A percentile compares a stretch with the other conserved stretches of the same genome.
Conservation (phyloP, 805 yeast species). For the Candida patagonica region DNA sequence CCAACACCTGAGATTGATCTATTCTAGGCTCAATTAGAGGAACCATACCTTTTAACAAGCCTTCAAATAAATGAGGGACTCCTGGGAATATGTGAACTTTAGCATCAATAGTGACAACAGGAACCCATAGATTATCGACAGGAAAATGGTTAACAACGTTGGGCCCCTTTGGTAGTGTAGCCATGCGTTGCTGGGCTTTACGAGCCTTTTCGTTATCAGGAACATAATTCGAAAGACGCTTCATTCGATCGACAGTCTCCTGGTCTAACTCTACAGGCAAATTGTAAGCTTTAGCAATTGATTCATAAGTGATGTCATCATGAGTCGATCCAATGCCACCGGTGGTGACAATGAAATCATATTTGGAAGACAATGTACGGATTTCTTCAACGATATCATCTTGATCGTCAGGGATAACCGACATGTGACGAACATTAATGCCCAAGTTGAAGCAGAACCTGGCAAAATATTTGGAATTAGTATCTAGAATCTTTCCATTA, state of each 20-base stretch:
- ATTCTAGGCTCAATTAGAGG: conserved; percentile 32
- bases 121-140: conserved; percentile 66
- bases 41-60: conserved; percentile 39
- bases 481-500: conserved; percentile 74
- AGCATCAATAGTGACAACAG: conserved; percentile 58
- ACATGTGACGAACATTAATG: conserved; percentile 53
- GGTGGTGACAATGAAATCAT: conserved; percentile 62
- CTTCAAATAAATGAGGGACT: conserved; percentile 63
- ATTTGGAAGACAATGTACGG: conserved; percentile 36
- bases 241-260: conserved; percentile 55
- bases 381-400: conserved; percentile 51
- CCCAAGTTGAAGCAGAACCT: conserved; percentile 59
- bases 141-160: conserved; percentile 30
- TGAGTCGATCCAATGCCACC: conserved; percentile 84
- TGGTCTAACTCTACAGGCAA: conserved; percentile 43
- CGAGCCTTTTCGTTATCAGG: conserved; percentile 35
- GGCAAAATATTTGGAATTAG: conserved; percentile 68
- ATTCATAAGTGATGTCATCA: conserved; percentile 77
- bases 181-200: conserved; percentile 68
- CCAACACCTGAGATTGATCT: conserved; percentile 27
- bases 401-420: conserved; percentile 71
- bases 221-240: conserved; percentile 29
- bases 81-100: conserved; percentile 75
- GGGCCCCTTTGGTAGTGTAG: conserved; percentile 52
- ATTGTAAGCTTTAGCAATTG: conserved; percentile 56